Conservation (phyloP, 371 early-diverging fungal genomes). For the Mortierella polycephala region DNA sequence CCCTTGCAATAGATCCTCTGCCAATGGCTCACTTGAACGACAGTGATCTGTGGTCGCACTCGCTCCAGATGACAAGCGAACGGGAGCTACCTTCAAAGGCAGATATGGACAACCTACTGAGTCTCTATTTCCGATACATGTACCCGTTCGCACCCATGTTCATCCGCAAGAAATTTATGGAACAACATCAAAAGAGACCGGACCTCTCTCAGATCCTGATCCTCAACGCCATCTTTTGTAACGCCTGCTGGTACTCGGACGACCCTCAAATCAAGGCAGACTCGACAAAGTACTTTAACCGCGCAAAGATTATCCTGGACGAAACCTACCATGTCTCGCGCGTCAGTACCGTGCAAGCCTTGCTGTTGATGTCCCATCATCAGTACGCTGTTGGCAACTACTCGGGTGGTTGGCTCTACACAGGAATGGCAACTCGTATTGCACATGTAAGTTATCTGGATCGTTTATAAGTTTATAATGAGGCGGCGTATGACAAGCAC, state of each 20-base stretch:
- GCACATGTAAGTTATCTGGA: conserved; percentile 32
- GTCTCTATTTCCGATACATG: conserved; percentile 54
- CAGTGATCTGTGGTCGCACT: conserved; percentile 55
- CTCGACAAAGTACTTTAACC: conserved; percentile 53
- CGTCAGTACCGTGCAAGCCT: conserved; percentile 43
- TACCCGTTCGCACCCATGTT: conserved; percentile 56
- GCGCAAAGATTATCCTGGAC: conserved; percentile 53
- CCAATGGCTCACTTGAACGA: conserved; percentile 55
- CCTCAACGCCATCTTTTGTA: conserved; percentile 54
- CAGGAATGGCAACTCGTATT: conserved; percentile 51
- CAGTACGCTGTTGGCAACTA: conserved; percentile 55
- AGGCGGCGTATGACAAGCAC: too few species aligned
- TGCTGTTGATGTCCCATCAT: conserved; percentile 52
- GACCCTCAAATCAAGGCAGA: conserved; percentile 46
- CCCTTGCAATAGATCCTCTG: conserved; percentile 29
- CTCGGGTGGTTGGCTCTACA: conserved; percentile 55
- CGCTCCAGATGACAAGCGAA: conserved; percentile 54
- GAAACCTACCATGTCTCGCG: conserved; percentile 54
- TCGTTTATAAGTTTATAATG: background rate
- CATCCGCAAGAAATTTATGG: conserved; percentile 46
- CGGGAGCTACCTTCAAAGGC: conserved; percentile 43
- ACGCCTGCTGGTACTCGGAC: conserved; percentile 55
- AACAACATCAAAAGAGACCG: conserved; percentile 34
- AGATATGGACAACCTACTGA: conserved; percentile 47
- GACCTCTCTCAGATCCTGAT: conserved; percentile 53